phyloP scores from a whole-genome alignment of 176 grass and related monocot species.

The Zoysia pacifica region DNA sequence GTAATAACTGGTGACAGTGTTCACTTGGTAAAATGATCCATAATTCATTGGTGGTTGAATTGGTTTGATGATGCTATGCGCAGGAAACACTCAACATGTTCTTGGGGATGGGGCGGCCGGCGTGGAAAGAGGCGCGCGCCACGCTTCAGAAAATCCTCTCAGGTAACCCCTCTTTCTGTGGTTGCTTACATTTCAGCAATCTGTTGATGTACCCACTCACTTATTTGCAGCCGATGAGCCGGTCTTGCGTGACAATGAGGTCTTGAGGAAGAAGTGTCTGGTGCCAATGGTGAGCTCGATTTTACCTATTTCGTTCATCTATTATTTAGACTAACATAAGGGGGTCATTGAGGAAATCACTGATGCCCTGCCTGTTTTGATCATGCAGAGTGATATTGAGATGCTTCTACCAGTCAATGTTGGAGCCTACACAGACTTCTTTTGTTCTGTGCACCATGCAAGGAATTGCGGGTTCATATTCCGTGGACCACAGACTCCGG shows the following conservation, averaged over 20 bases:
- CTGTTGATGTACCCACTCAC: background rate
- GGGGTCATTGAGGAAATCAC: background rate
- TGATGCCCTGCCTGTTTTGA: conserved; percentile 20
- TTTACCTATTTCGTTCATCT: background rate
- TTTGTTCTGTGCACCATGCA: conserved; percentile 86
- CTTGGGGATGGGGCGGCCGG: conserved; percentile 75
- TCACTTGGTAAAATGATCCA: background rate
- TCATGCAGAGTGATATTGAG: conserved; percentile 67
- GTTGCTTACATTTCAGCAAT: background rate
- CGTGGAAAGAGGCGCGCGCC: conserved; percentile 89
- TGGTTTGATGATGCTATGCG: conserved; percentile 15
- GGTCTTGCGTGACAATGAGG: conserved; percentile 72
- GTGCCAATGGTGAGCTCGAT: conserved; percentile 66
- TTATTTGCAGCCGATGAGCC: conserved; percentile 70
- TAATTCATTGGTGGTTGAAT: background rate
- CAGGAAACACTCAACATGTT: conserved; percentile 95
- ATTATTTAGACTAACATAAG: background rate
- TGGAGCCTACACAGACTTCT: conserved; percentile 96
- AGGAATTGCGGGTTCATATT: conserved; percentile 94
- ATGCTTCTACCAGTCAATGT: conserved; percentile 83
- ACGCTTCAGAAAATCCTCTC: conserved; percentile 89
- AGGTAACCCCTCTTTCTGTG: conserved; percentile 38
- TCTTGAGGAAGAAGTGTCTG: conserved; percentile 73
- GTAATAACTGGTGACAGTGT: background rate
- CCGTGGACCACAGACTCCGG: conserved; percentile 76